Evolutionary conservation across 495 filamentous ascomycete species (phyloP).

Genomic region (Podospora anserina): DNA sequence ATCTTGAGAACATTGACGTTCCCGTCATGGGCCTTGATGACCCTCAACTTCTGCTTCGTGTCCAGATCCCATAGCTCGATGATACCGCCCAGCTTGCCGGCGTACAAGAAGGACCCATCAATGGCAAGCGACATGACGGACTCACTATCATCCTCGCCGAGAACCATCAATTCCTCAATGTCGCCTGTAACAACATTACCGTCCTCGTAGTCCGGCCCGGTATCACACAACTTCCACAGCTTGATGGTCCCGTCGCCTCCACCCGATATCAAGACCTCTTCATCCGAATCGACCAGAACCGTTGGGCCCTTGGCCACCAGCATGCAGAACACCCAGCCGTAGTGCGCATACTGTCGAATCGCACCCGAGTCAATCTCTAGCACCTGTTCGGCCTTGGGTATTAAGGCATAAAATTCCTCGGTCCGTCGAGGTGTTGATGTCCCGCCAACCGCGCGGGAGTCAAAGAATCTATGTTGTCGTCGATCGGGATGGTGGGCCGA

Average conservation of each 20-base stretch:
- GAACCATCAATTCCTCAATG: slow-evolving; percentile 57
- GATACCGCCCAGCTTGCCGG: slow-evolving; percentile 82
- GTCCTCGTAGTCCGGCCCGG: slow-evolving; percentile 30
- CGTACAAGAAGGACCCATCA: slow-evolving; percentile 86
- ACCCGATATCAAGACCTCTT: slow-evolving; percentile 82
- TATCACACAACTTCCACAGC: slow-evolving; percentile 68
- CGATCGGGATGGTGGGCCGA: slow-evolving; percentile 70
- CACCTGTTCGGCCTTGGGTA: slow-evolving; percentile 54
- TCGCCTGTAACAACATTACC: slow-evolving; percentile 44
- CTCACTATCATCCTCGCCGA: slow-evolving; percentile 76
- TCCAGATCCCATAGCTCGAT: slow-evolving; percentile 97
- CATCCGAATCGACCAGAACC: slow-evolving; percentile 58
- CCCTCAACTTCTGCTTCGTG: slow-evolving; percentile 83
- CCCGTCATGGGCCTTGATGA: slow-evolving; percentile 71
- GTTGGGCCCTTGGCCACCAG: slow-evolving; percentile 64
- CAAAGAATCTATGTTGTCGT: slow-evolving; percentile 91
- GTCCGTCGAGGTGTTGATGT: slow-evolving; percentile 65
- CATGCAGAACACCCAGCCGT: slow-evolving; percentile 95
- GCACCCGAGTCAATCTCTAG: slow-evolving; percentile 81
- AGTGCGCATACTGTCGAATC: slow-evolving; percentile 86
- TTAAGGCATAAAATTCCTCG: slow-evolving; percentile 46
- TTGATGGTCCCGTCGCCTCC: slow-evolving; percentile 93
- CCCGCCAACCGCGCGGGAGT: slow-evolving; percentile 79
- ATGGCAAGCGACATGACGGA: slow-evolving; percentile 78
- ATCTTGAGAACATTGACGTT: slow-evolving; percentile 85